Evolutionary conservation across 805 yeast genomes (phyloP).

Genomic region (Lipomyces lipofer): DNA sequence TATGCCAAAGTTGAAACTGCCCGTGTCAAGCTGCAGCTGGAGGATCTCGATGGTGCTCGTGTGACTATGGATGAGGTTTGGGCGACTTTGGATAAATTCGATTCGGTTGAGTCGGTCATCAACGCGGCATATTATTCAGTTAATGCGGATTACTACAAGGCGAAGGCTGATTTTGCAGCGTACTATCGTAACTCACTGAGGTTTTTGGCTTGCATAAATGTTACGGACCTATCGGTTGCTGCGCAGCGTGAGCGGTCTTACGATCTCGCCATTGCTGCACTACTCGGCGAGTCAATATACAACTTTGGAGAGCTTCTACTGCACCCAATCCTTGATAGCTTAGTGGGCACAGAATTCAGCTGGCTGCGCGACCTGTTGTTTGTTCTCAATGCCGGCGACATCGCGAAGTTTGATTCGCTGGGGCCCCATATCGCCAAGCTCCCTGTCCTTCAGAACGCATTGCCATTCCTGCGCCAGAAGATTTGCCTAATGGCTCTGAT

Average conservation of each 20-base stretch:
- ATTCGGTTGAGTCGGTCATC: slow-evolving; percentile 60
- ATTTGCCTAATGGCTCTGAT: slow-evolving; percentile 88
- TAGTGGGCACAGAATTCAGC: slow-evolving; percentile 51
- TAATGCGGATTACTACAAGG: slow-evolving; percentile 71
- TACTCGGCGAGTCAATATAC: slow-evolving; percentile 87
- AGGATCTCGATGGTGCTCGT: slow-evolving; percentile 60
- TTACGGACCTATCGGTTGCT: slow-evolving; percentile 42
- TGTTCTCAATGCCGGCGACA: slow-evolving; percentile 76
- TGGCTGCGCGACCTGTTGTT: slow-evolving; percentile 76
- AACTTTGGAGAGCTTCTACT: slow-evolving; percentile 93
- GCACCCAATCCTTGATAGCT: slow-evolving; percentile 72
- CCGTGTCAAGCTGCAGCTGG: slow-evolving; percentile 60
- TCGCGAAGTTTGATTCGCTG: slow-evolving; percentile 60
- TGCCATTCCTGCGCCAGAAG: slow-evolving; percentile 78
- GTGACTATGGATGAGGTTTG: slow-evolving; percentile 64
- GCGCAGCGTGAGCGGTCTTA: slow-evolving; percentile 58
- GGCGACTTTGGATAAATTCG: slow-evolving; percentile 53
- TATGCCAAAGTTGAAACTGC: slow-evolving; percentile 73
- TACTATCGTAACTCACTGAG: slow-evolving; percentile 81
- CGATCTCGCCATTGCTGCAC: slow-evolving; percentile 81
- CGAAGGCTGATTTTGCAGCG: slow-evolving; percentile 72
- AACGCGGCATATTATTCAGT: slow-evolving; percentile 83
- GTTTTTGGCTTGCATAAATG: slow-evolving; percentile 69
- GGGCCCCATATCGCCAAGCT: slow-evolving; percentile 45
- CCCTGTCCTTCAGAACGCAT: slow-evolving; percentile 59